A percentile compares a stretch with the other conserved stretches of the same genome.
phyloP scores from a whole-genome alignment of 495 filamentous ascomycete genomes.

The Aspergillus ostianus region DNA sequence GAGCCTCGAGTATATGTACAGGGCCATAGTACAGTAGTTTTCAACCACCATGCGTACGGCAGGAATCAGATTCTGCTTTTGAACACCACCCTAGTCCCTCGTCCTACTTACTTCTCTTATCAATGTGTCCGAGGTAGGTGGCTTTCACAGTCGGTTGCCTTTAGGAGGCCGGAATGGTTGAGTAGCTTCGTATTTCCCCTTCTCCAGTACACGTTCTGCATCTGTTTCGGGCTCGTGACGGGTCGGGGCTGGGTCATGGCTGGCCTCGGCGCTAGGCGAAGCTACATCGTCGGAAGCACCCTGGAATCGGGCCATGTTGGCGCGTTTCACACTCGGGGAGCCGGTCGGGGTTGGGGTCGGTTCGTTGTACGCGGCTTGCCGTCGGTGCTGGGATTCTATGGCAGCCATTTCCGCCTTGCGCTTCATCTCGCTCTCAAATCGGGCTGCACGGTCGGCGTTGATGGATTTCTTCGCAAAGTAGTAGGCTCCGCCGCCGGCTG shows the following conservation, averaged over 20 bases:
- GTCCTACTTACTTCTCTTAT: neutral
- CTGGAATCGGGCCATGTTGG: conserved; percentile 34
- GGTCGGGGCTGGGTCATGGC: conserved; percentile 81
- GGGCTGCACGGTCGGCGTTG: conserved; percentile 76
- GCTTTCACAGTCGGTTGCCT: conserved; percentile 74
- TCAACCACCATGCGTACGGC: neutral
- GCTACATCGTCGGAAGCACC: conserved; percentile 54
- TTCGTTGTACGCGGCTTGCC: conserved; percentile 22
- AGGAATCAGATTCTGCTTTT: neutral
- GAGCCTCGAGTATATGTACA: neutral
- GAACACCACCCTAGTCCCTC: neutral
- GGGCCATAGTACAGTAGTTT: neutral
- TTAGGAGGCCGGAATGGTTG: conserved; percentile 70
- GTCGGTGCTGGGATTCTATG: conserved; percentile 53
- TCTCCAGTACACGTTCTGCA: conserved; percentile 65
- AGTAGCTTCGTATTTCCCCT: conserved; percentile 85
- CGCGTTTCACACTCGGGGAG: conserved; percentile 32
- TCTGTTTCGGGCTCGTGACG: conserved; percentile 77
- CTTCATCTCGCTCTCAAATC: conserved; percentile 65
- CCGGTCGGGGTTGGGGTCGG: conserved; percentile 24
- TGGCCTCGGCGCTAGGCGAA: conserved; percentile 78
- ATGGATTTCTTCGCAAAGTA: conserved; percentile 94
- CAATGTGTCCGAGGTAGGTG: neutral
- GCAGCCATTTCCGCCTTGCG: conserved; percentile 60
- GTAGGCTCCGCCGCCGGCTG: conserved; percentile 89